Evolutionary conservation across 1,284 basidiomycete species (phyloP), one percentile per base, ranked within the genome.

Genomic region (Porogramme epimiltina): DNA sequence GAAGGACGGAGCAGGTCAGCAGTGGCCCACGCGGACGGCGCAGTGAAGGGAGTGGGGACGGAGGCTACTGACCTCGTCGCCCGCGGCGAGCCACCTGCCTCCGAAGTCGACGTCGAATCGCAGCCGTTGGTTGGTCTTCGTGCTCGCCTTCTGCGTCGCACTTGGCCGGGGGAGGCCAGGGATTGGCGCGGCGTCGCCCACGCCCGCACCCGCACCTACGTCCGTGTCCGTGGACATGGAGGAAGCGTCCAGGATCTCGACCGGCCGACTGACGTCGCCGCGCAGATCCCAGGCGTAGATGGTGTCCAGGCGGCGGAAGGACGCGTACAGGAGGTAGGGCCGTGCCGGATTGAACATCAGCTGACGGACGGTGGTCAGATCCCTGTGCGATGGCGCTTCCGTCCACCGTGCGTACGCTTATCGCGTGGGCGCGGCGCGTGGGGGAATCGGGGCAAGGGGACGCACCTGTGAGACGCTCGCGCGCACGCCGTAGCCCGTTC

Each of bases 271-370:
- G 1, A 81, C 73, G 58, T 88, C 79, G 0, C 85, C 77, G 3
- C 93, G 79, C 8, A 94, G 65, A 66, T 96, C 94, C 85, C 88
- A 96, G 45, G 80, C 78, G 62, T 87, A 87, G 24, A 95, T 78
- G 0, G 63, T 64, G 11, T 75, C 73, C n/a, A 79, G 78, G 11
- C 88, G 76, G 13, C 94, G 79, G 55, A 90, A 94, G 0, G 89
- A 79, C 0, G 89, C 87, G 59, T 92, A 95, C 18, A 96, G 68
- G 0, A 91, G 70, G 51, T 90, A 81, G 0, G 90, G 85, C 33
- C 76, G 74, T 13, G 75, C 70, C 0, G 91, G 90, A 62, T 94
- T 89, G 70, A 94, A 96, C 55, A 81, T 79, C 39, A 96, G 71
- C 91, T 95, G 61, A 19, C 50, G n/a, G 13, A n/a, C n/a, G n/a